Evolutionary conservation across 1,139 yeast species (phyloP).

Genomic region (Candida buenavistaensis): DNA sequence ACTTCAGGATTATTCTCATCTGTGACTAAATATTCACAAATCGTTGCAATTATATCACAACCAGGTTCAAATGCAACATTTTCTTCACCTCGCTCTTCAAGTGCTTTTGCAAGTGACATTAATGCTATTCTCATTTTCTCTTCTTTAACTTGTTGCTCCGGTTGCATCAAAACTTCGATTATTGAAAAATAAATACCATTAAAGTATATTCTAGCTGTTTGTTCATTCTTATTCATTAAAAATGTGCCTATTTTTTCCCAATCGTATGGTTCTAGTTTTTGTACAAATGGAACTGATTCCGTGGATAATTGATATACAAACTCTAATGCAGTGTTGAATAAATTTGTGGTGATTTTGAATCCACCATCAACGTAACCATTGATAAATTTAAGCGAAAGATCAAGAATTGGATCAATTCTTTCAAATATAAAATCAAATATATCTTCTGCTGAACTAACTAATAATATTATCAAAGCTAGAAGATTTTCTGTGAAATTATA

Average conservation of each 20-base stretch:
- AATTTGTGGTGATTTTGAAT: conserved; percentile 36
- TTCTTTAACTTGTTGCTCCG: conserved; percentile 18
- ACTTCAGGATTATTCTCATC: conserved; percentile 24
- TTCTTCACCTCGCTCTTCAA: conserved; percentile 23
- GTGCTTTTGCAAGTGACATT: conserved; percentile 25
- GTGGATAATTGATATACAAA: conserved; percentile 67
- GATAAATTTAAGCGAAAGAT: conserved; percentile 43
- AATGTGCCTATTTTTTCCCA: conserved; percentile 12
- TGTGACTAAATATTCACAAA: conserved; percentile 57
- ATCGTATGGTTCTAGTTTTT: conserved; percentile 19
- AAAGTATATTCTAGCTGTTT: conserved; percentile 49
- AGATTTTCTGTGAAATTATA: conserved; percentile 75
- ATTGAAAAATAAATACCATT: conserved; percentile 65
- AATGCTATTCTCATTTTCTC: conserved; percentile 25
- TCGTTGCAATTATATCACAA: conserved; percentile 72
- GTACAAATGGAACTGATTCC: conserved; percentile 60
- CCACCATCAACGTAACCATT: conserved; percentile 27
- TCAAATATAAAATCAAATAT: conserved; percentile 53
- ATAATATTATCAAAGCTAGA: conserved; percentile 63
- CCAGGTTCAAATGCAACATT: conserved; percentile 56
- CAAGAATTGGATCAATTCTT: conserved; percentile 41
- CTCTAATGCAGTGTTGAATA: conserved; percentile 57
- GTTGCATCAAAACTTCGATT: conserved; percentile 36
- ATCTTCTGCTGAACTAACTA: conserved; percentile 66
- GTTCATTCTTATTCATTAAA: conserved; percentile 16